Percentiles rank a stretch among this genome's conserved stretches.
Evolutionary conservation across 2,329 filamentous ascomycete genomes (phyloP).

Genomic region (Sarocladium brachiariae): DNA sequence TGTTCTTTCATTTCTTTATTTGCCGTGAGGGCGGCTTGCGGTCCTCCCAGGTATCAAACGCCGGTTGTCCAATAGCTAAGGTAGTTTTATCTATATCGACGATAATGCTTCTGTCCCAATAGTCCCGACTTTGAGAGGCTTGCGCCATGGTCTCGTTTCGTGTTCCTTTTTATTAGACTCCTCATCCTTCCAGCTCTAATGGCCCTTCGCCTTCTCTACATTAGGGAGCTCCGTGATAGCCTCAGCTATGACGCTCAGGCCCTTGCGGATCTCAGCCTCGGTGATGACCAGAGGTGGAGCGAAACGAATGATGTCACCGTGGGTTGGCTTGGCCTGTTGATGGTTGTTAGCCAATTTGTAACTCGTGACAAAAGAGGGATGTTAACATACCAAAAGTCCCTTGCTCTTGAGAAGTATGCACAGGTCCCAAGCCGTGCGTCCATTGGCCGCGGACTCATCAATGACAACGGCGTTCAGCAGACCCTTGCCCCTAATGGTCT

Average conservation of each 20-base stretch:
- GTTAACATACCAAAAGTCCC: slow-evolving; percentile 70
- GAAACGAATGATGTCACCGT: slow-evolving; percentile 96
- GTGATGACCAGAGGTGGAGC: slow-evolving; percentile 95
- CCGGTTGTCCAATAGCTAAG: neutral
- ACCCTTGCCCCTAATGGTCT: slow-evolving; percentile 81
- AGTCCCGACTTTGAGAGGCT: neutral
- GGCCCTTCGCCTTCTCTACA: slow-evolving; percentile 30
- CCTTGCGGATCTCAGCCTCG: slow-evolving; percentile 73
- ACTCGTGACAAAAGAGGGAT: neutral
- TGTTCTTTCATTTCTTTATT: neutral
- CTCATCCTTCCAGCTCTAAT: slow-evolving; percentile 20
- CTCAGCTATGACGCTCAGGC: slow-evolving; percentile 72
- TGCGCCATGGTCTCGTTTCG: neutral
- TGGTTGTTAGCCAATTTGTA: slow-evolving; percentile 13
- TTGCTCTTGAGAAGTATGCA: slow-evolving; percentile 95
- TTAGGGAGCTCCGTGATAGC: slow-evolving; percentile 75
- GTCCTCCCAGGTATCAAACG: slow-evolving; percentile 5
- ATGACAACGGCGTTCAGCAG: slow-evolving; percentile 94
- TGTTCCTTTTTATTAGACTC: neutral
- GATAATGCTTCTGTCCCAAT: neutral
- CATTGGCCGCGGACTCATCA: slow-evolving; percentile 78
- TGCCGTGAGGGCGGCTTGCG: neutral
- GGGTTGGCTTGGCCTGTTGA: slow-evolving; percentile 86
- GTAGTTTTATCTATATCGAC: slow-evolving; percentile 3
- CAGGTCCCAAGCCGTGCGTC: slow-evolving; percentile 90